These are phyloP conservation scores for Purpureocillium lavendulum DNA, from an alignment of 2,329 filamentous ascomycete genomes.

Conservation along the genomic window DNA sequence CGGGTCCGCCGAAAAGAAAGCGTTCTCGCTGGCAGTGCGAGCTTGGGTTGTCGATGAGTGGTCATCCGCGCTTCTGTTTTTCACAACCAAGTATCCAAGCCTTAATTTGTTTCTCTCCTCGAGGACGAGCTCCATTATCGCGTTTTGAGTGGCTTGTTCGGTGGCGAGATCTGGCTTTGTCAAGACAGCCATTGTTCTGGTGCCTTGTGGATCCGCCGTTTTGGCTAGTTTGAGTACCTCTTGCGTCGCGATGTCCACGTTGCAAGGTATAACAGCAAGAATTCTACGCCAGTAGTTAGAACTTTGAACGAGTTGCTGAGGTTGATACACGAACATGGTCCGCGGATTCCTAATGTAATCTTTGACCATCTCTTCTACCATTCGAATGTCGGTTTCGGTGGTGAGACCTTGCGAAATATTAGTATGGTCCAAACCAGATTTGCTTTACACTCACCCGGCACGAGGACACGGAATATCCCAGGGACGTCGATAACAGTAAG, in stretches of 20 bases:
- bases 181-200: constrained; percentile 37
- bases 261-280: constrained; percentile 34
- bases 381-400: constrained; percentile 31
- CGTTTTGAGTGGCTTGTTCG: constrained; percentile 28
- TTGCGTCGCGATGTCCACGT: constrained; percentile 30
- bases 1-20: constrained; percentile 26
- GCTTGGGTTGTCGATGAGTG: constrained; percentile 16
- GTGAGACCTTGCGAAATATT: no score
- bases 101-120: constrained; percentile 31
- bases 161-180: constrained; percentile 52
- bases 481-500: constrained; percentile 47
- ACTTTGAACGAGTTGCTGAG: constrained; percentile 6
- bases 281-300: no score
- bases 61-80: constrained; percentile 38
- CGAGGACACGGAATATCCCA: constrained; percentile 38
- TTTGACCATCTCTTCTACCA: constrained; percentile 39
- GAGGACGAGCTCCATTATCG: constrained; percentile 30
- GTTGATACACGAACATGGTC: constrained; percentile 26
- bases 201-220: constrained; percentile 27
- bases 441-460: constrained; percentile 10
- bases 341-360: constrained; percentile 34
- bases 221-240: constrained; percentile 28
- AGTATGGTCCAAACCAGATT: no score
- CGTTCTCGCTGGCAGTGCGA: constrained; percentile 24
- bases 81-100: constrained; percentile 40